phyloP scores from a whole-genome alignment of 441 rosid genomes.

The Kokia cookei region DNA sequence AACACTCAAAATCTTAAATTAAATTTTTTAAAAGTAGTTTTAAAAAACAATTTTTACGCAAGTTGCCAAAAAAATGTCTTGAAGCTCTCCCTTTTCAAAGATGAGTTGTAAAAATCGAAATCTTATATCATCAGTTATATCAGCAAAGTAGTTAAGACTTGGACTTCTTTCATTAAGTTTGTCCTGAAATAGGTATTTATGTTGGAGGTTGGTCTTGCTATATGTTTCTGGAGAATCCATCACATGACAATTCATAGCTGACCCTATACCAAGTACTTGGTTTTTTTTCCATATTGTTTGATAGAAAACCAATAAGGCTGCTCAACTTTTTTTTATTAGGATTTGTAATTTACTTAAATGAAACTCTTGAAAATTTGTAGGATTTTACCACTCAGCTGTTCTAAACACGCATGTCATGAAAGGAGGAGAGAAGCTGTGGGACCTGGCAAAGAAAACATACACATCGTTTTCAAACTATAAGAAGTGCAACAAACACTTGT shows the following conservation, averaged over 20 bases:
- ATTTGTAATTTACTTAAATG: neutral
- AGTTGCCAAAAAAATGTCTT: neutral
- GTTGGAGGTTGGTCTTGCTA: neutral
- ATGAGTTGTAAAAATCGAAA: neutral
- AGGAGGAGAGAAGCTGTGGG: constrained; percentile 19
- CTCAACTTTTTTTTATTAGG: neutral
- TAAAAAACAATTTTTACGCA: no score
- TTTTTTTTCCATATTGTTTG: neutral
- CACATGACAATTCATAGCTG: neutral
- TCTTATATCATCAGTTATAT: neutral
- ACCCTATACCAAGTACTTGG: neutral
- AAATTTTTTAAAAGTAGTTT: no score
- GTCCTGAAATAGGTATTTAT: neutral
- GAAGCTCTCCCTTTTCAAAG: neutral
- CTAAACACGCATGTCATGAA: constrained; percentile 29
- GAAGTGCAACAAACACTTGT: constrained; percentile 34
- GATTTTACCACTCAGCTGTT: constrained; percentile 49
- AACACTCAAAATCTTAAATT: no score
- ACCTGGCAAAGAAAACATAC: constrained; percentile 32
- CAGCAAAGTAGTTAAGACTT: neutral
- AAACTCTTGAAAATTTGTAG: constrained; percentile 2
- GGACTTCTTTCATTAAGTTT: neutral
- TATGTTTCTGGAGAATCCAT: neutral
- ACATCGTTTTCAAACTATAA: constrained; percentile 24
- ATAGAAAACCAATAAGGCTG: neutral